Base-by-base conservation (phyloP, 208 protist species). In the Crithidia bombi region DNA sequence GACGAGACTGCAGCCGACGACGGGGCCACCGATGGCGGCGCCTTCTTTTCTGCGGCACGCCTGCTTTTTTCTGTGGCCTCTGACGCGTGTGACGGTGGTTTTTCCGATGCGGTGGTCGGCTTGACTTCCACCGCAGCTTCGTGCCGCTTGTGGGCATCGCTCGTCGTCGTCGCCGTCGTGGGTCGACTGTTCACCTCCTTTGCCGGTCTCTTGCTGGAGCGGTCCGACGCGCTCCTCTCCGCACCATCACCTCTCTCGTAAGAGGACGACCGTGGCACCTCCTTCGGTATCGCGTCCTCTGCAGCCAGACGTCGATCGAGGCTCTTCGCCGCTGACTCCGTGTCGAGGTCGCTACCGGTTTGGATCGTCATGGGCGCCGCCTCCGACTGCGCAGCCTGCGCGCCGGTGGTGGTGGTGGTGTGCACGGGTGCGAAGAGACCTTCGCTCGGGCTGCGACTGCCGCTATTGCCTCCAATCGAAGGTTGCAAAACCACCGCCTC, bases 401-500 rank as follows among this genome's bases (percentile, higher is more conserved):
- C n/a, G n/a, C 43, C 55, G 17, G 30, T 35, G 0, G 46, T 30
- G 5, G 54, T 28, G 10, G 7, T 38, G 23, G n/a, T 30, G 26
- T 10, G 26, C 14, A 41, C 17, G 14, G 28, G 32, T 3, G 25
- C 0, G 15, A 55, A 44, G 58, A 61, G 32, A 19, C 32, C 32
- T 1, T 67, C 58, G 39, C 55, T 70, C 66, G 25, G 47, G 47
- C 65, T 63, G 59, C 55, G 39, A 56, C 62, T 70, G 47, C 39
- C 38, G 41, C 43, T 66, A 39, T 30, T 41, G 26, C 47, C 56
- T 2, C n/a, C 51, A 9, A 28, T 30, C n/a, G 55, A 68, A 6
- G 54, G 52, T 35, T 57, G 74, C n/a, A 64, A 17, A 9, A 74
- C 55, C 11, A 67, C 43, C n/a, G 43, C 63, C 35, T 62, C 52